These are phyloP conservation scores for Ceratocystis eucalypticola DNA, from an alignment of 2,329 filamentous ascomycete genomes.

Conservation along the genomic window DNA sequence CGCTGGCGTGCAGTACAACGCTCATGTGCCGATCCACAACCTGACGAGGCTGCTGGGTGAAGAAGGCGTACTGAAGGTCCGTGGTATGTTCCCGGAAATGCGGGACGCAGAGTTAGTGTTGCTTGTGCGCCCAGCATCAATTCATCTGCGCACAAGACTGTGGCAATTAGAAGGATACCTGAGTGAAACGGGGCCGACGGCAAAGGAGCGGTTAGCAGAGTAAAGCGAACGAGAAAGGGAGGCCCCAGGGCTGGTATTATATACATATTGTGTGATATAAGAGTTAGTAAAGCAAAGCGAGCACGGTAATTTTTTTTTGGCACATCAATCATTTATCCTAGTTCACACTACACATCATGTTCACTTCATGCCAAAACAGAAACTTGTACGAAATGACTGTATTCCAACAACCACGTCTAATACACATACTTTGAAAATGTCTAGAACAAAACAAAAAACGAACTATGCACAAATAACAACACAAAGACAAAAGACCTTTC, in stretches of 20 bases:
- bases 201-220: neutral
- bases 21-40: conserved; percentile 39
- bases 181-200: neutral
- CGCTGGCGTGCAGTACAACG: conserved; percentile 25
- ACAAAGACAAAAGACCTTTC: conserved; percentile 9
- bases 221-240: neutral
- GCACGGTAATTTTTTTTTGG: neutral
- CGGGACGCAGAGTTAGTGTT: conserved; percentile 31
- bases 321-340: neutral
- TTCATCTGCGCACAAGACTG: conserved; percentile 36
- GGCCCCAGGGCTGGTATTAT: neutral
- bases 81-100: conserved; percentile 26
- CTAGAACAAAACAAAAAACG: conserved; percentile 12
- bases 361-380: neutral
- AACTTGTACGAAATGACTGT: conserved; percentile 13
- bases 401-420: conserved; percentile 15
- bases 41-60: conserved; percentile 38
- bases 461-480: conserved; percentile 12
- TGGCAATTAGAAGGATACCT: conserved; percentile 47
- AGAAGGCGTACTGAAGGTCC: conserved; percentile 32
- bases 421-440: conserved; percentile 5
- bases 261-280: neutral
- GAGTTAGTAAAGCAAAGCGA: neutral
- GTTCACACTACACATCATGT: neutral
- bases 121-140: conserved; percentile 30